Conservation (phyloP, 352 stramenopile genomes). For the Pythium apleroticum region DNA sequence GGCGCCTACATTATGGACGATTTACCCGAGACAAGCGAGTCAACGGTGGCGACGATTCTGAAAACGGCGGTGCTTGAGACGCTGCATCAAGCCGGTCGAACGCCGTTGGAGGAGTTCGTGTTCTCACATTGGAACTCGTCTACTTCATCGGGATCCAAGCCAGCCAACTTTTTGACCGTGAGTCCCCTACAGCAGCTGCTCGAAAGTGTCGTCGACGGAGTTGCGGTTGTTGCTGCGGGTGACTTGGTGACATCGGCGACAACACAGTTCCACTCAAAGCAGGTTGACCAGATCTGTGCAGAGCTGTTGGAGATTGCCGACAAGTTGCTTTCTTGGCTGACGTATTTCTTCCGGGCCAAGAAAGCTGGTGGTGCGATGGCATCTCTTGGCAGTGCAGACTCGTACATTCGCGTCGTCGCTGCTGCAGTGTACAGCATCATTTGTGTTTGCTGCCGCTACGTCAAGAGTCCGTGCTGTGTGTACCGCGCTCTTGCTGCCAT, state of each 20-base stretch:
- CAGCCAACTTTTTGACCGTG: neutral
- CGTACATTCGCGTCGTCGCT: slow-evolving; percentile 58
- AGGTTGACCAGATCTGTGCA: slow-evolving; percentile 64
- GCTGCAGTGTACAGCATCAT: slow-evolving; percentile 78
- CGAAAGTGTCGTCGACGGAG: slow-evolving; percentile 56
- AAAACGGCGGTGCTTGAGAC: slow-evolving; percentile 44
- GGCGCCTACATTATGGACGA: slow-evolving; percentile 40
- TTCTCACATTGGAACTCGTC: slow-evolving; percentile 42
- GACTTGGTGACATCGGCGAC: slow-evolving; percentile 57
- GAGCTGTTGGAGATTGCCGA: slow-evolving; percentile 58
- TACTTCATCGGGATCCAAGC: neutral
- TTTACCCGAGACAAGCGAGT: slow-evolving; percentile 44
- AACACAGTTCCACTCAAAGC: slow-evolving; percentile 49
- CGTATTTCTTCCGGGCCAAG: slow-evolving; percentile 59
- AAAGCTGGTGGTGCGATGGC: slow-evolving; percentile 4
- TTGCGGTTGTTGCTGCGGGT: slow-evolving; percentile 46
- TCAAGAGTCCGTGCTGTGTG: slow-evolving; percentile 69
- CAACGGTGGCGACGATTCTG: slow-evolving; percentile 37
- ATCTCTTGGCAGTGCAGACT: slow-evolving; percentile 29
- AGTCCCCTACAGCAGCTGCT: slow-evolving; percentile 59
- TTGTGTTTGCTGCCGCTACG: slow-evolving; percentile 60
- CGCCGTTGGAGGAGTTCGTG: slow-evolving; percentile 62
- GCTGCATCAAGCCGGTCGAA: slow-evolving; percentile 45
- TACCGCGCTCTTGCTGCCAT: slow-evolving; percentile 59
- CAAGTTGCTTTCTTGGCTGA: slow-evolving; percentile 60